Evolutionary conservation across 768 basidiomycete genomes (phyloP).

Genomic region (Pleurotus pulmonarius): DNA sequence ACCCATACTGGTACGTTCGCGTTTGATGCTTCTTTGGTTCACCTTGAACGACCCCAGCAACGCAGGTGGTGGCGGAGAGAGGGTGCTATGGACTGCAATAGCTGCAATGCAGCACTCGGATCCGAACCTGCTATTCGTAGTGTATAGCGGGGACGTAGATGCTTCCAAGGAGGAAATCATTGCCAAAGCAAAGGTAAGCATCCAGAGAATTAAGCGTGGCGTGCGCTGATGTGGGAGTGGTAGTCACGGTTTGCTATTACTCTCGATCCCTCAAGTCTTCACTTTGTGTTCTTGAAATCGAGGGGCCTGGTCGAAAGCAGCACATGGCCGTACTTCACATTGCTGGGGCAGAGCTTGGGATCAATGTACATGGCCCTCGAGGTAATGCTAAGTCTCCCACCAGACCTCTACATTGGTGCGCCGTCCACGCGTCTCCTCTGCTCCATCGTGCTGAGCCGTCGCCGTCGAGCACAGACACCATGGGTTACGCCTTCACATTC

Average conservation of each 20-base stretch:
- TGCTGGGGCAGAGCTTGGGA: conserved; percentile 88
- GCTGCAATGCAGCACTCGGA: conserved; percentile 68
- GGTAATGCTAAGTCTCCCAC: conserved; percentile 73
- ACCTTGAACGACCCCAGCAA: conserved; percentile 58
- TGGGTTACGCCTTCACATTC: conserved; percentile 97
- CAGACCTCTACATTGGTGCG: conserved; percentile 89
- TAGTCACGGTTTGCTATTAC: conserved; percentile 81
- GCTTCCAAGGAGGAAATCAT: conserved; percentile 80
- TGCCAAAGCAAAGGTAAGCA: conserved; percentile 69
- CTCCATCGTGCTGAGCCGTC: conserved; percentile 6
- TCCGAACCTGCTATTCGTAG: conserved; percentile 62
- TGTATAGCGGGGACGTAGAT: conserved; percentile 88
- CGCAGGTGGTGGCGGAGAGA: conserved; percentile 95
- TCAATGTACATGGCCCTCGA: conserved; percentile 83
- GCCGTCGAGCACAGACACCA: conserved; percentile 63
- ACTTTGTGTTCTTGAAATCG: conserved; percentile 78
- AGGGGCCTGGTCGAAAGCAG: conserved; percentile 75
- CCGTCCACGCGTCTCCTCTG: neutral
- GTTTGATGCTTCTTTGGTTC: conserved; percentile 11
- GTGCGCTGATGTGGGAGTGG: neutral
- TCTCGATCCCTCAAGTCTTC: conserved; percentile 59
- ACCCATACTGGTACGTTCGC: conserved; percentile 84
- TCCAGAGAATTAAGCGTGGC: neutral
- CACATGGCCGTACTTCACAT: conserved; percentile 87
- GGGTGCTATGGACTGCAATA: conserved; percentile 92